phyloP scores from a whole-genome alignment of 2,329 filamentous ascomycete genomes.

The Onygenales sp. region DNA sequence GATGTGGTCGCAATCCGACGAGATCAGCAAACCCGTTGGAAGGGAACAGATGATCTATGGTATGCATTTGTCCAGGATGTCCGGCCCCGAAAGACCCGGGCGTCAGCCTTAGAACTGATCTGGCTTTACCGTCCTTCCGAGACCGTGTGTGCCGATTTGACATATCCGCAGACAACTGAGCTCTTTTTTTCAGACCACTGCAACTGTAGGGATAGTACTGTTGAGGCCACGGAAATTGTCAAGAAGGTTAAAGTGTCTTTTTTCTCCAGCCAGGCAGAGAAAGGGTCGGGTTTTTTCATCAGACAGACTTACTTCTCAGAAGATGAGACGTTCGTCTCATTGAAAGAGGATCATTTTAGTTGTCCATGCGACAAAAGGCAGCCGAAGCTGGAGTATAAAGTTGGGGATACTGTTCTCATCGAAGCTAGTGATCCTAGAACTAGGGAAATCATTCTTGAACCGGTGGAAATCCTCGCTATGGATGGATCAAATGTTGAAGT shows the following conservation, averaged over 20 bases:
- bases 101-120: conserved; percentile 50
- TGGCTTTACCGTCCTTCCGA: conserved; percentile 67
- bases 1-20: conserved; percentile 42
- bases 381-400: conserved; percentile 23
- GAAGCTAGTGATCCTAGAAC: conserved; percentile 14
- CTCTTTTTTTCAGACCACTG: conserved; percentile 70
- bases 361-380: conserved; percentile 36
- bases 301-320: conserved; percentile 57
- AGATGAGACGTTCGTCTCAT: conserved; percentile 52
- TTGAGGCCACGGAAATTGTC: conserved; percentile 48
- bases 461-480: conserved; percentile 47
- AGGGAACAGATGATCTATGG: conserved; percentile 48
- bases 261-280: conserved; percentile 38
- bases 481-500: conserved; percentile 30
- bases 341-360: conserved; percentile 45
- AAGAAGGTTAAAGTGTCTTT: conserved; percentile 51
- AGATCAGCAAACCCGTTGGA: conserved; percentile 49
- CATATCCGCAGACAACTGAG: conserved; percentile 63
- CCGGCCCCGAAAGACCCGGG: conserved; percentile 20
- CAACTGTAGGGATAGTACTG: conserved; percentile 49
- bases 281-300: conserved; percentile 51
- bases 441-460: conserved; percentile 41
- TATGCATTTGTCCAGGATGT: conserved; percentile 59
- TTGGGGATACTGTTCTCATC: conserved; percentile 54
- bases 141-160: conserved; percentile 58